Evolutionary conservation across 345 rosid species (phyloP).

Genomic region (Lepidium aucheri): DNA sequence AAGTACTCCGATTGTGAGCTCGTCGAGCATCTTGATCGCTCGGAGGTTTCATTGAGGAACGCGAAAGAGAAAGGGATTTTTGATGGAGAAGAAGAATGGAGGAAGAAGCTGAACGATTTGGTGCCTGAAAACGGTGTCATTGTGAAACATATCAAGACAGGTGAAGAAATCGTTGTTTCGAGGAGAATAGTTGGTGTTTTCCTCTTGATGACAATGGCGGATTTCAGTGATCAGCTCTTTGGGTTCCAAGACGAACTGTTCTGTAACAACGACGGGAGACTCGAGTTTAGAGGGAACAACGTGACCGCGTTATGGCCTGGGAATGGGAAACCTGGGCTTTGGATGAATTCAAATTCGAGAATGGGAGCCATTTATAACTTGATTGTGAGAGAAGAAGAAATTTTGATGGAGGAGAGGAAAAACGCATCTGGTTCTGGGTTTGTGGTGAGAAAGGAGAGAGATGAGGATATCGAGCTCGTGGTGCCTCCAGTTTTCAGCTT

Average conservation of each 20-base stretch:
- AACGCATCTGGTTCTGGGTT: slow-evolving; percentile 32
- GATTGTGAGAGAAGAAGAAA: slow-evolving; percentile 74
- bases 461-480: slow-evolving; percentile 69
- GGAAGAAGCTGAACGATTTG: slow-evolving; percentile 56
- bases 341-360: slow-evolving; percentile 68
- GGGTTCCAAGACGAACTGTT: slow-evolving; percentile 67
- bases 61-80: slow-evolving; percentile 60
- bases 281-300: slow-evolving; percentile 60
- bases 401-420: slow-evolving; percentile 45
- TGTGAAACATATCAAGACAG: slow-evolving; percentile 72
- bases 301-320: slow-evolving; percentile 78
- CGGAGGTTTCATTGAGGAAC: slow-evolving; percentile 45
- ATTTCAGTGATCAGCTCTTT: slow-evolving; percentile 83
- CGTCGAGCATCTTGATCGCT: slow-evolving; percentile 47
- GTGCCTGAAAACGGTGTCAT: slow-evolving; percentile 51
- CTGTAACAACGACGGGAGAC: slow-evolving; percentile 50
- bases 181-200: slow-evolving; percentile 68
- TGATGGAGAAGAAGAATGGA: slow-evolving; percentile 59
- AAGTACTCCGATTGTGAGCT: slow-evolving; percentile 64
- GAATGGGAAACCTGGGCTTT: slow-evolving; percentile 76
- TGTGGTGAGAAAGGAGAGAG: slow-evolving; percentile 35
- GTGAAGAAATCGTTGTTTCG: slow-evolving; percentile 54
- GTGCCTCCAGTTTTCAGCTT: slow-evolving; percentile 62
- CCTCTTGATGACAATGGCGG: slow-evolving; percentile 79
- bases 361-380: slow-evolving; percentile 74